These are phyloP conservation scores for Cyclotella choctawhatcheeana DNA, from an alignment of 108 stramenopile species.

Conservation along the genomic window DNA sequence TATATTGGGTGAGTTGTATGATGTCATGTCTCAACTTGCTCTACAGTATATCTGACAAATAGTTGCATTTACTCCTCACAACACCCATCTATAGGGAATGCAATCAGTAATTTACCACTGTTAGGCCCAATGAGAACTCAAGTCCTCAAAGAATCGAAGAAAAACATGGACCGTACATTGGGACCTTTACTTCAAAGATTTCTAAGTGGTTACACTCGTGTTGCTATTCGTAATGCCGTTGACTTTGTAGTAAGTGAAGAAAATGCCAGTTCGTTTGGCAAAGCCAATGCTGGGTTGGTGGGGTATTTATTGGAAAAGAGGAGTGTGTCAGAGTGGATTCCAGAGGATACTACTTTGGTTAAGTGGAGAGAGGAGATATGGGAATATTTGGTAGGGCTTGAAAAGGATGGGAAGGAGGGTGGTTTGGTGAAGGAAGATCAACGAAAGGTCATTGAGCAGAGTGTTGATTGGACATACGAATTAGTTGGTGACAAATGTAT, in stretches of 20 bases:
- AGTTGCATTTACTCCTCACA: too few species aligned
- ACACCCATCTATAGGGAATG: constrained; percentile 51
- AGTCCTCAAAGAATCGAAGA: constrained; percentile 64
- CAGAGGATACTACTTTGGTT: constrained; percentile 36
- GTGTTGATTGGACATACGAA: constrained; percentile 51
- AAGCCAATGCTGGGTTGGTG: constrained; percentile 61
- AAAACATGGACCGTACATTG: constrained; percentile 61
- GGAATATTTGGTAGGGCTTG: constrained; percentile 42
- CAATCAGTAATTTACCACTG: constrained; percentile 60
- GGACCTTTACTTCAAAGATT: constrained; percentile 63
- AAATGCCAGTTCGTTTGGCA: constrained; percentile 60
- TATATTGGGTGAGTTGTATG: constrained; percentile 56
- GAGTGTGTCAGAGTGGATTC: constrained; percentile 49
- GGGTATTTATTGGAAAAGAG: constrained; percentile 55
- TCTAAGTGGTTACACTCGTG: constrained; percentile 61
- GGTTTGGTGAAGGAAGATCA: constrained; percentile 30
- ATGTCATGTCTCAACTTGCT: too few species aligned
- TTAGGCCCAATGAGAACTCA: constrained; percentile 75
- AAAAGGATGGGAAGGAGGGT: constrained; percentile 13
- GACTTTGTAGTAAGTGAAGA: constrained; percentile 63
- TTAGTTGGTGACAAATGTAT: constrained; percentile 53
- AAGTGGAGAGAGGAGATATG: constrained; percentile 51
- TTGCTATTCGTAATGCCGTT: constrained; percentile 61
- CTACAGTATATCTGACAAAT: too few species aligned
- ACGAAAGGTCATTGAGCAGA: constrained; percentile 37